phyloP scores from a whole-genome alignment of 257 asterid species.

The Solanum lycopersicoides region DNA sequence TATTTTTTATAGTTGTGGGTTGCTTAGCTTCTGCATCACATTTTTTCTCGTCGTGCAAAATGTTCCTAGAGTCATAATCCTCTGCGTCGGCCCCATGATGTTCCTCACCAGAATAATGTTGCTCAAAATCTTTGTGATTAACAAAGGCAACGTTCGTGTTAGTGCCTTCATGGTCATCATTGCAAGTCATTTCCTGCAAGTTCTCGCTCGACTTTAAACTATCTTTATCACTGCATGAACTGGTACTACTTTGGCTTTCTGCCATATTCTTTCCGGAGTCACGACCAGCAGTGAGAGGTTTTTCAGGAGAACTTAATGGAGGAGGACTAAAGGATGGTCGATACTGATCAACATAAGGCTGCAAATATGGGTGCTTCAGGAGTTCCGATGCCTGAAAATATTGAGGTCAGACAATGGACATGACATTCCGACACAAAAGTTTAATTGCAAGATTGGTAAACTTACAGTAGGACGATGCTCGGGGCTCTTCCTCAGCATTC shows the following conservation, averaged over 20 bases:
- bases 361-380: slow-evolving; percentile 82
- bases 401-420: neutral
- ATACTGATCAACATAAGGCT: slow-evolving; percentile 63
- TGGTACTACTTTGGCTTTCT: slow-evolving; percentile 90
- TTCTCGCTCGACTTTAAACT: slow-evolving; percentile 51
- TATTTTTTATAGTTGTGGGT: slow-evolving; percentile 56
- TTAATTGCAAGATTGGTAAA: slow-evolving; percentile 1
- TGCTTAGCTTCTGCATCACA: slow-evolving; percentile 37
- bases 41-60: slow-evolving; percentile 23
- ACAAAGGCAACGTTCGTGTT: slow-evolving; percentile 28
- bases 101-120: slow-evolving; percentile 15
- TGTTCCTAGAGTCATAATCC: slow-evolving; percentile 28
- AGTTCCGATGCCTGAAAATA: slow-evolving; percentile 74
- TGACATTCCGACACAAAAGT: neutral
- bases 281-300: slow-evolving; percentile 24
- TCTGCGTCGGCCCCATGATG: slow-evolving; percentile 13
- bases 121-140: slow-evolving; percentile 30
- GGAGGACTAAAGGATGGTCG: slow-evolving; percentile 44
- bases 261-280: slow-evolving; percentile 47
- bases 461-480: slow-evolving; percentile 94
- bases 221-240: slow-evolving; percentile 91
- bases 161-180: slow-evolving; percentile 28
- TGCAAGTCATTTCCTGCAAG: slow-evolving; percentile 8
- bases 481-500: slow-evolving; percentile 97
- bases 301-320: slow-evolving; percentile 25